Conservation (phyloP, 371 early-diverging fungal genomes). For the Dipsacomyces acuminosporus region DNA sequence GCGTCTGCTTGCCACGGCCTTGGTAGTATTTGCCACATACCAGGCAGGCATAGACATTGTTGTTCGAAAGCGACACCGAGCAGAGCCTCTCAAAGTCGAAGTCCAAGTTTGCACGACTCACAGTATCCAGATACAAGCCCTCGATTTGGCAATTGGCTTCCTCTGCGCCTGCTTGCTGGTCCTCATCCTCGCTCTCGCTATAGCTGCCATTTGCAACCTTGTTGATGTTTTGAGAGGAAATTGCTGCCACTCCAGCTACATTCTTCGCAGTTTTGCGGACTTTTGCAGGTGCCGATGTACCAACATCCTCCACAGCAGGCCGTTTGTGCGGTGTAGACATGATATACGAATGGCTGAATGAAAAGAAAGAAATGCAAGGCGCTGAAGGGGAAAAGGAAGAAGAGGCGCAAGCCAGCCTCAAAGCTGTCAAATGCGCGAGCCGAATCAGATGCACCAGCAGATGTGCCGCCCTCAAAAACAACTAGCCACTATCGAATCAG, state of each 20-base stretch:
- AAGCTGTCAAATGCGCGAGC: background rate
- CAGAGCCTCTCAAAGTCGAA: slow-evolving; percentile 98
- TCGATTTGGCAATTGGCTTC: slow-evolving; percentile 1
- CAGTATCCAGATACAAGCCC: slow-evolving; percentile 44
- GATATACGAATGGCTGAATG: background rate
- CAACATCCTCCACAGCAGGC: background rate
- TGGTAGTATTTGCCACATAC: slow-evolving; percentile 97
- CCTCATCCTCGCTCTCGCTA: background rate
- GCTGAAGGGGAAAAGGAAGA: background rate
- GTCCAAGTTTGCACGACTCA: slow-evolving; percentile 87
- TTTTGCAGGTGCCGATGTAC: too few species aligned
- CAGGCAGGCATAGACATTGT: slow-evolving; percentile 95
- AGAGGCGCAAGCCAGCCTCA: background rate
- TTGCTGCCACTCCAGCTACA: too few species aligned
- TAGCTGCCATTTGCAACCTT: too few species aligned
- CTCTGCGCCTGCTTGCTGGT: background rate
- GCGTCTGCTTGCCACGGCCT: slow-evolving; percentile 87
- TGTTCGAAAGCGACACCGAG: slow-evolving; percentile 84
- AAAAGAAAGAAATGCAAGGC: too few species aligned
- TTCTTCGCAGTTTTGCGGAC: too few species aligned
- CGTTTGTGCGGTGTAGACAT: slow-evolving; percentile 1
- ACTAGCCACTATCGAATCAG: too few species aligned
- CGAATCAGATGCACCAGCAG: background rate
- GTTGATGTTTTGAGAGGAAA: too few species aligned
- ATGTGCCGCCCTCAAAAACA: too few species aligned